A percentile compares a stretch with the other conserved stretches of the same genome.
Evolutionary conservation across 2,329 filamentous ascomycete species (phyloP).

Genomic region (Trematosphaeria pertusa): DNA sequence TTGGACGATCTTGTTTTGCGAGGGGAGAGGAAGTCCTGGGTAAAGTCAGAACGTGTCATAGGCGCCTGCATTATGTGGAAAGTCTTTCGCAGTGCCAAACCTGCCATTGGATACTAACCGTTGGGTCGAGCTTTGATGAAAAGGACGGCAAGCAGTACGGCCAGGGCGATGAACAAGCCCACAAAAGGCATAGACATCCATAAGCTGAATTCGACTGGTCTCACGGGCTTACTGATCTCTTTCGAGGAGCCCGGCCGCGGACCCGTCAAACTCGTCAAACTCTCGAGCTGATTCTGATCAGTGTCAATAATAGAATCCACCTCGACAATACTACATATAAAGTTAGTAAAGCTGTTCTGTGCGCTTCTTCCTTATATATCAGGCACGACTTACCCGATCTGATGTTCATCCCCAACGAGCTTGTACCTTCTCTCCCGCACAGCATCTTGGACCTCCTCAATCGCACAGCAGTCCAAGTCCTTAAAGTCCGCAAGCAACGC

Average conservation of each 20-base stretch:
- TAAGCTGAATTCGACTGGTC: slow-evolving; percentile 29
- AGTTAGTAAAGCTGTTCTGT: too few species aligned
- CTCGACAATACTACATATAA: background rate
- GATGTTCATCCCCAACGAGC: slow-evolving; percentile 14
- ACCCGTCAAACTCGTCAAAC: background rate
- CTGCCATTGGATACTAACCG: slow-evolving; percentile 17
- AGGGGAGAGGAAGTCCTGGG: slow-evolving; percentile 48
- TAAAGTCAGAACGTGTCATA: slow-evolving; percentile 4
- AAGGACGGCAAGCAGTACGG: slow-evolving; percentile 20
- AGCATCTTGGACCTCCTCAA: slow-evolving; percentile 20
- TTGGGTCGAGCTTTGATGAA: slow-evolving; percentile 19
- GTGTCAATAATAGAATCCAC: background rate
- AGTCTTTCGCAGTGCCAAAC: too few species aligned
- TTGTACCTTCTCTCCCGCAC: slow-evolving; percentile 26
- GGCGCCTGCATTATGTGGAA: too few species aligned
- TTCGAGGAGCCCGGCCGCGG: background rate
- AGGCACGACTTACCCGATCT: slow-evolving; percentile 12
- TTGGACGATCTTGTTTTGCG: slow-evolving; percentile 43
- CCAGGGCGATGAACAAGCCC: slow-evolving; percentile 18
- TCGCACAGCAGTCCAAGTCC: slow-evolving; percentile 28
- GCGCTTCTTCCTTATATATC: too few species aligned
- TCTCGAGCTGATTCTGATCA: background rate
- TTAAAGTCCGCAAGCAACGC: slow-evolving; percentile 29
- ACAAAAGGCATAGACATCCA: slow-evolving; percentile 25
- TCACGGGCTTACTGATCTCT: slow-evolving; percentile 26